Evolutionary conservation across 768 basidiomycete species (phyloP), one percentile per base, ranked within the genome.

Genomic region (Lentinula raphanica): DNA sequence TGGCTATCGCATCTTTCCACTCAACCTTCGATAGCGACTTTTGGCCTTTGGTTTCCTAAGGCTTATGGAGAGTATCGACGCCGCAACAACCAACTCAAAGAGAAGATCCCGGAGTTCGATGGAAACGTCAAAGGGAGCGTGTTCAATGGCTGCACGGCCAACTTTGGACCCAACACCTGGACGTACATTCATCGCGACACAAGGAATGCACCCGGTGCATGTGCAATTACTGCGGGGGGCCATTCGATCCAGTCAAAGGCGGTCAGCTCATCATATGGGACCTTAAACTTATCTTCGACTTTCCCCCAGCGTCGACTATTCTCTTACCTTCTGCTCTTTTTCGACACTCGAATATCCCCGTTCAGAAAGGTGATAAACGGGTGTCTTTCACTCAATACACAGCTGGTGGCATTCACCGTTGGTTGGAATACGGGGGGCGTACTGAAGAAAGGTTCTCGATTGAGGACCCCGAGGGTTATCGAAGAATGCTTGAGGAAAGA

Each of bases 321-420:
- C 53, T 66, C 27, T 29, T 38, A n/a, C 62, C 64, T 5, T 62
- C 63, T 11, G 58, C 58, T 12, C 17, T 60, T 17, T 25, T 59
- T 51, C 1, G 59, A 35, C 59, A 59, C 35, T 60, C 58, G 4
- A 64, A 64, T 36, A 56, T 53, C 3, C 28, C 57, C 2, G 29
- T 64, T 6, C 48, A 27, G 15, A n/a, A 21, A 5, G 50, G 45
- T 2, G 63, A 66, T 23, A 54, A 19, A 3, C 58, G 62, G 3
- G 39, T 49, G 12, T 60, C 61, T 0, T 25, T 66, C 50, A 66
- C 60, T 11, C 54, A 55, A 35, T 55, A 55, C 36, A 55, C 54
- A 15, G 54, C 54, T 17, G 54, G 54, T 7, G 17, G 61, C 58
- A 49, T 66, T 60, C 40, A 32, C 48, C 2, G 61, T 55, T 3